Evolutionary conservation across 306 rosid species (phyloP).

Genomic region (Myrica gale): DNA sequence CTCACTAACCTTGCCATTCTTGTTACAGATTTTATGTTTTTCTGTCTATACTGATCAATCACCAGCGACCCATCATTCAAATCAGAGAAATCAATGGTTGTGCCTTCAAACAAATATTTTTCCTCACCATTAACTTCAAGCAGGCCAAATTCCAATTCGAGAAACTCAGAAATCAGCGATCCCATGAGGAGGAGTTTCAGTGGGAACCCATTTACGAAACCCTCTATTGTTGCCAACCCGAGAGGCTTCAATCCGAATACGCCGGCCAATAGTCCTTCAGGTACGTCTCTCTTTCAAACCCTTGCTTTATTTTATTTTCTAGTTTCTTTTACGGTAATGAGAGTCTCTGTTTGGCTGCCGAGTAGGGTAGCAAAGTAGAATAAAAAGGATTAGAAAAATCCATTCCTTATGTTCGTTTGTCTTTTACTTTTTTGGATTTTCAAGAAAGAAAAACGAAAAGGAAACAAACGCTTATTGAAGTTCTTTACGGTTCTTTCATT

Average conservation of each 20-base stretch:
- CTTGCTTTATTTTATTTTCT: not conserved
- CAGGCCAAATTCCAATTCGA: conserved; percentile 43
- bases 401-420: not conserved
- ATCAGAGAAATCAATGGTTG: conserved; percentile 31
- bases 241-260: conserved; percentile 54
- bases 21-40: not conserved
- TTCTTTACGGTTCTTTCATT: not conserved
- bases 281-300: conserved; percentile 23
- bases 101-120: conserved; percentile 50
- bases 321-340: not conserved
- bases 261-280: conserved; percentile 69
- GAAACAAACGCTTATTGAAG: not conserved
- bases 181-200: conserved; percentile 66
- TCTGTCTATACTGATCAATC: not conserved
- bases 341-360: conserved; percentile 30
- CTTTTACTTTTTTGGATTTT: not conserved
- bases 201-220: conserved; percentile 67
- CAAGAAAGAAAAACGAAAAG: not conserved
- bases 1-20: not conserved
- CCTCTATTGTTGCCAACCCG: conserved; percentile 44
- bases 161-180: conserved; percentile 60
- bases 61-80: not conserved
- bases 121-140: conserved; percentile 36
- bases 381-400: not conserved
- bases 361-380: conserved; percentile 15